These are phyloP conservation scores for Alternaria rosae DNA, from an alignment of 2,329 filamentous ascomycete genomes.

Conservation along the genomic window DNA sequence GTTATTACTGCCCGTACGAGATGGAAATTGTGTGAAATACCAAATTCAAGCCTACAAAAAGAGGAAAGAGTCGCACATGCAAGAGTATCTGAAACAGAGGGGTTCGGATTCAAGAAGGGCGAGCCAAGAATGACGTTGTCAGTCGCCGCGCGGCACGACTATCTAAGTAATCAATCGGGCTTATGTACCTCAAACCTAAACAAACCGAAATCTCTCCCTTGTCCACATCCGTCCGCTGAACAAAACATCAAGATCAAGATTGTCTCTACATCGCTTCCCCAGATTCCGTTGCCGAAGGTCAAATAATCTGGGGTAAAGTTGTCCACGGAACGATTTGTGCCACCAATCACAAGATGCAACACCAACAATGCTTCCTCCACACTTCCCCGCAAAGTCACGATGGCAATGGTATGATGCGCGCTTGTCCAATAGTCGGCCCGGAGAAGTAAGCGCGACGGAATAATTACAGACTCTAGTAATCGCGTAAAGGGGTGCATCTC, in stretches of 20 bases:
- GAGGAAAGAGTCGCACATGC: background rate
- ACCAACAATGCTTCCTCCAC: background rate
- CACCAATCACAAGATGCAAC: constrained; percentile 15
- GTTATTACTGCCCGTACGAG: background rate
- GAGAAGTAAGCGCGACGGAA: constrained; percentile 1
- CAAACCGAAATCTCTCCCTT: background rate
- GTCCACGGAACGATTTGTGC: constrained; percentile 9
- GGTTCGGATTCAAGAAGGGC: background rate
- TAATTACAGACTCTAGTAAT: constrained; percentile 5
- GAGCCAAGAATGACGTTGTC: background rate
- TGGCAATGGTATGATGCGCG: background rate
- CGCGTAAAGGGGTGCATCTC: background rate
- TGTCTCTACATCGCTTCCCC: constrained; percentile 1
- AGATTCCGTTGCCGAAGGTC: constrained; percentile 5
- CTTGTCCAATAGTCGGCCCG: background rate
- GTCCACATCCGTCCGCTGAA: background rate
- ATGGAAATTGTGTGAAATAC: background rate
- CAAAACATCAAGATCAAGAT: background rate
- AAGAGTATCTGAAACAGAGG: background rate
- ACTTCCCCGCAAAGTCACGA: constrained; percentile 11
- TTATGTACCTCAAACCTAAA: background rate
- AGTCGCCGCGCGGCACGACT: background rate
- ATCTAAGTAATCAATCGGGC: background rate
- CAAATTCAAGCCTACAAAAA: background rate
- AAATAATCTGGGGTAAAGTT: background rate